These are phyloP conservation scores for Chlamydomonas asymmetrica DNA, from an alignment of 139 green algal species.

Conservation along the genomic window DNA sequence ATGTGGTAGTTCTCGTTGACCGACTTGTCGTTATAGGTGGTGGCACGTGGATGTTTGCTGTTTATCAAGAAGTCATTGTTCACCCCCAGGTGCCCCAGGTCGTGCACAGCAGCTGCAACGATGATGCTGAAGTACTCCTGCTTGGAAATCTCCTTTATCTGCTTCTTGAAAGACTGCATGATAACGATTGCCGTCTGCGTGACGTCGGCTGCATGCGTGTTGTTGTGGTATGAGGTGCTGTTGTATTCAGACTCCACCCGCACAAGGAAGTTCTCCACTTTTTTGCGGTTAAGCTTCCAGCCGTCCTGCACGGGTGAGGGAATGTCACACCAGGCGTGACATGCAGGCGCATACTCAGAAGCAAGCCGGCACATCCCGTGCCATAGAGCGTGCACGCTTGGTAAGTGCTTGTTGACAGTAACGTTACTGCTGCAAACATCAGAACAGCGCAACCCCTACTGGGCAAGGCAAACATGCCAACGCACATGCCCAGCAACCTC, in stretches of 20 bases:
- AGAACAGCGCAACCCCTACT: neutral
- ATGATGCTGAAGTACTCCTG: slow-evolving; percentile 63
- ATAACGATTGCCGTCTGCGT: slow-evolving; percentile 65
- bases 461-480: neutral
- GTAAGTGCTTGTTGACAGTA: too few relatives aligned
- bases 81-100: slow-evolving; percentile 64
- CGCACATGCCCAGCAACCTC: neutral
- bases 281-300: slow-evolving; percentile 55
- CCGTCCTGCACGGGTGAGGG: slow-evolving; percentile 43
- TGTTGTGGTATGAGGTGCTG: slow-evolving; percentile 70
- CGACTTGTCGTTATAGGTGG: slow-evolving; percentile 63
- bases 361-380: neutral
- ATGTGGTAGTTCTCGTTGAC: slow-evolving; percentile 70
- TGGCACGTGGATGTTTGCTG: slow-evolving; percentile 48
- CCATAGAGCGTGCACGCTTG: neutral
- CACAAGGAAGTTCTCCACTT: slow-evolving; percentile 49
- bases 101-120: slow-evolving; percentile 61
- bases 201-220: slow-evolving; percentile 68
- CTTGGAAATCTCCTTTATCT: slow-evolving; percentile 40
- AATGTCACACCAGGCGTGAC: too few relatives aligned
- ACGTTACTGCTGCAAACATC: neutral
- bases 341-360: neutral
- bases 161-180: slow-evolving; percentile 36
- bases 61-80: slow-evolving; percentile 74
- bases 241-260: slow-evolving; percentile 50